Conservation (phyloP, 352 stramenopile genomes). For the Globisporangium canariense region DNA sequence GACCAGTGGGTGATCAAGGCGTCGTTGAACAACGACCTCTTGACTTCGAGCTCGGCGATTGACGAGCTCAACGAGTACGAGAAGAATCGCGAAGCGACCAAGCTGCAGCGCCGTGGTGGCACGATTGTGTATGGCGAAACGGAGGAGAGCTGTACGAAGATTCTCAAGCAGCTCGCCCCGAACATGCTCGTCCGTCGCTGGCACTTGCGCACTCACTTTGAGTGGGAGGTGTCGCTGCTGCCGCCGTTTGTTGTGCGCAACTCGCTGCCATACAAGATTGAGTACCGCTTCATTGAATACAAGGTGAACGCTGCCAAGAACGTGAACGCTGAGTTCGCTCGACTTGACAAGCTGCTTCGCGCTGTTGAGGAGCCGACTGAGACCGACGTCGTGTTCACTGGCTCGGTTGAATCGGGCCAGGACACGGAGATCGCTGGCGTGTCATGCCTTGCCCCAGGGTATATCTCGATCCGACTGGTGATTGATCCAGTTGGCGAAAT, state of each 20-base stretch:
- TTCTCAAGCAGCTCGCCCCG: slow-evolving; percentile 68
- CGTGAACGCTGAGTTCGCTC: slow-evolving; percentile 50
- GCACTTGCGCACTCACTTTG: slow-evolving; percentile 70
- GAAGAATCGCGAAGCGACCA: slow-evolving; percentile 38
- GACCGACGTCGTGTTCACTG: slow-evolving; percentile 39
- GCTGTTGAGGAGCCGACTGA: slow-evolving; percentile 26
- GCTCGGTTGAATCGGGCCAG: slow-evolving; percentile 61
- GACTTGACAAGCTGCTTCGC: slow-evolving; percentile 56
- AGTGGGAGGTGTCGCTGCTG: slow-evolving; percentile 77
- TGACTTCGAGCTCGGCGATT: slow-evolving; percentile 54
- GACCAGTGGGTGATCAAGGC: slow-evolving; percentile 79
- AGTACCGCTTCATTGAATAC: slow-evolving; percentile 87
- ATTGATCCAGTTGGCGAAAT: slow-evolving; percentile 26
- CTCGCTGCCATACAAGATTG: slow-evolving; percentile 78
- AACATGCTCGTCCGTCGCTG: slow-evolving; percentile 77
- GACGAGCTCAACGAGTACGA: slow-evolving; percentile 59
- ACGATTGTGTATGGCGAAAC: slow-evolving; percentile 77
- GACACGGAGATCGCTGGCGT: slow-evolving; percentile 76
- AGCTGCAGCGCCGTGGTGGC: slow-evolving; percentile 51
- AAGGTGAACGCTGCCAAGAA: slow-evolving; percentile 49
- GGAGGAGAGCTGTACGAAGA: slow-evolving; percentile 67
- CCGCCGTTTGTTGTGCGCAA: slow-evolving; percentile 86
- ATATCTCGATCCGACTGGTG: slow-evolving; percentile 65
- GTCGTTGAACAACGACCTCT: slow-evolving; percentile 70
- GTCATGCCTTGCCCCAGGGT: slow-evolving; percentile 63